Conservation (phyloP, 2,329 filamentous ascomycete genomes). For the Diaporthe nobilis region DNA sequence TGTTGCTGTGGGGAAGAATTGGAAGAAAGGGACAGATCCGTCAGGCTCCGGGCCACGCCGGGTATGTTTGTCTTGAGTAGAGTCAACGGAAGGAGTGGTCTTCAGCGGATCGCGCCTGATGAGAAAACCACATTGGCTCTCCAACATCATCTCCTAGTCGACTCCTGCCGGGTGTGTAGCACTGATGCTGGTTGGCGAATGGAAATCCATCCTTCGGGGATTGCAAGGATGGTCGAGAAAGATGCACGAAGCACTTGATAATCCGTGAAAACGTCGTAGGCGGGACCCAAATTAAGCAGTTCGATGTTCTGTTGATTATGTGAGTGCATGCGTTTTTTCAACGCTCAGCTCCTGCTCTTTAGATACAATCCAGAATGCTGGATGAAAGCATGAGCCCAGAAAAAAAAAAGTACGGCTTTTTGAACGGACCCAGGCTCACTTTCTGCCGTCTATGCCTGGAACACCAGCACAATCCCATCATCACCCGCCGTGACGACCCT, state of each 20-base stretch:
- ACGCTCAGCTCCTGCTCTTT: neutral
- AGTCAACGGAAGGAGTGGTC: neutral
- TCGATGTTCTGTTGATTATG: neutral
- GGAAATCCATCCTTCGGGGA: neutral
- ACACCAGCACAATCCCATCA: slow-evolving; percentile 80
- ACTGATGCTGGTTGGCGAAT: neutral
- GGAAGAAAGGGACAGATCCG: neutral
- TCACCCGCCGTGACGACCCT: slow-evolving; percentile 91
- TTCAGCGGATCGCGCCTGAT: neutral
- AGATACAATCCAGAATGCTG: neutral
- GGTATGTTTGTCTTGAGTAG: neutral
- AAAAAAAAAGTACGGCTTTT: neutral
- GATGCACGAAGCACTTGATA: neutral
- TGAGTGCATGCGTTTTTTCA: neutral
- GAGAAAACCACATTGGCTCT: neutral
- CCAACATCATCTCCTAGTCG: neutral
- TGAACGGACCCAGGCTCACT: no score
- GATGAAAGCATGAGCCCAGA: no score
- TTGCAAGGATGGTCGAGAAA: neutral
- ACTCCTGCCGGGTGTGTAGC: neutral
- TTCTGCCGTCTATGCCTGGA: slow-evolving; percentile 63
- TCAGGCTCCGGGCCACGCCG: neutral
- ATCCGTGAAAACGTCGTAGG: neutral
- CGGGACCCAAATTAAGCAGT: neutral
- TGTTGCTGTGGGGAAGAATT: neutral